Base-by-base conservation (phyloP, 345 rosid species). In the Gossypioides kirkii region DNA sequence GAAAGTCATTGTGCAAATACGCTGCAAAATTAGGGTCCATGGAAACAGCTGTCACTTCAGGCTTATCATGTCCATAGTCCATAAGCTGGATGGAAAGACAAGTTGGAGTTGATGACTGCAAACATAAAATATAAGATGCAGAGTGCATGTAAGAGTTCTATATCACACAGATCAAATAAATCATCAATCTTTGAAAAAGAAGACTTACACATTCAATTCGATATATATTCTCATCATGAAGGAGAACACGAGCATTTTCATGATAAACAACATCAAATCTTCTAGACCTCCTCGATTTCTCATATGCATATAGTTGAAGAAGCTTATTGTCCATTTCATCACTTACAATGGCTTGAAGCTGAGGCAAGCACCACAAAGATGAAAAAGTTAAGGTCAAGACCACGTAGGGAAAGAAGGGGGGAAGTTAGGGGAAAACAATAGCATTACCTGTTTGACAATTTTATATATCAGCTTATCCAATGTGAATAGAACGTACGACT, bases 261-360 rank as follows among this genome's bases (percentile, higher is more conserved):
- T 90, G 90, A 79, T 89, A 91, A 81, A 91, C 91, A 49, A 80
- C 72, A 73, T 96, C 97, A 20, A 85, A 83, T 84, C 85, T 88
- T 80, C 86, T 93, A 75, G 81, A 84, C 60, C 82, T 93, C 79
- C 97, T 85, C 42, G 93, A 89, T 72, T 84, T 89, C 86, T 96
- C 99, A 74, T 91, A 91, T 4, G 84, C 83, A 75, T 87, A 86
- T 46, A 96, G 84, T 76, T 93, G 98, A 49, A 91, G 93, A 75
- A 96, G 89, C 85, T 88, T 93, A 87, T 78, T 87, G 80, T 89
- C 97, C 90, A 89, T 89, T 85, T 93, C 97, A 79, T 96, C 97
- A 28, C 91, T 77, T 63, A 89, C 92, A 49, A 91, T 77, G 4
- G 84, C 85, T 88, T 93, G 99, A 80, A 96, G 95, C 99, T 96